Percentiles rank a stretch among this genome's conserved stretches.
Evolutionary conservation across 192 early-diverging fungal genomes (phyloP).

Genomic region (Phlyctochytrium bullatum): DNA sequence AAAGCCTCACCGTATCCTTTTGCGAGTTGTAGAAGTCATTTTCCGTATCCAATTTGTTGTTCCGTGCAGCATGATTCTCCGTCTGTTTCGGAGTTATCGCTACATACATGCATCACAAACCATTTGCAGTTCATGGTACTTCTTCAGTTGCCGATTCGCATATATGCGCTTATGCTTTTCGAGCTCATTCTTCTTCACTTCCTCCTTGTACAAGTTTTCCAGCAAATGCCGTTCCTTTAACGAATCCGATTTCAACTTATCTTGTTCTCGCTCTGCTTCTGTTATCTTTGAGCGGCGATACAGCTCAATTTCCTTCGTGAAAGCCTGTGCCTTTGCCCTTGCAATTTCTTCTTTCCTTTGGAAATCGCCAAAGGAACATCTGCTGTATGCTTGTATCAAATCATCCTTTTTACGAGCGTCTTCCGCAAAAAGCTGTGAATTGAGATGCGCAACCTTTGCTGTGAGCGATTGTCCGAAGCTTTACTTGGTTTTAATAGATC

Average conservation of each 20-base stretch:
- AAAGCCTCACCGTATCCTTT: background rate
- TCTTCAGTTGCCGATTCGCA: too few species aligned
- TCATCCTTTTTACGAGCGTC: constrained; percentile 8
- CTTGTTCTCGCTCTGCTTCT: background rate
- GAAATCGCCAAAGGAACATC: constrained; percentile 7
- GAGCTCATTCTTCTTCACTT: background rate
- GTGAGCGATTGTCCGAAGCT: background rate
- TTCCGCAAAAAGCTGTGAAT: constrained; percentile 6
- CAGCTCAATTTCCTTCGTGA: constrained; percentile 22
- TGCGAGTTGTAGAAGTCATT: background rate
- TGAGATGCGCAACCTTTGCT: constrained; percentile 10
- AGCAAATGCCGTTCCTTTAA: constrained; percentile 3
- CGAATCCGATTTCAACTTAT: background rate
- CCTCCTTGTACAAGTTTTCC: background rate
- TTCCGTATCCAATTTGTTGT: too few species aligned
- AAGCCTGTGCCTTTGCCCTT: background rate
- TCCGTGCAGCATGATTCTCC: too few species aligned
- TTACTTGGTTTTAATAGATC: background rate
- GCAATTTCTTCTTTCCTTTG: constrained; percentile 18
- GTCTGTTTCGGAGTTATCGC: too few species aligned
- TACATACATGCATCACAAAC: too few species aligned
- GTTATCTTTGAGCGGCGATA: background rate
- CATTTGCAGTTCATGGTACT: constrained; percentile 19
- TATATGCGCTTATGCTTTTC: too few species aligned
- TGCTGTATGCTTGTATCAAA: constrained; percentile 2